Conservation (phyloP, 257 asterid species). For the Capsicum rhomboideum region DNA sequence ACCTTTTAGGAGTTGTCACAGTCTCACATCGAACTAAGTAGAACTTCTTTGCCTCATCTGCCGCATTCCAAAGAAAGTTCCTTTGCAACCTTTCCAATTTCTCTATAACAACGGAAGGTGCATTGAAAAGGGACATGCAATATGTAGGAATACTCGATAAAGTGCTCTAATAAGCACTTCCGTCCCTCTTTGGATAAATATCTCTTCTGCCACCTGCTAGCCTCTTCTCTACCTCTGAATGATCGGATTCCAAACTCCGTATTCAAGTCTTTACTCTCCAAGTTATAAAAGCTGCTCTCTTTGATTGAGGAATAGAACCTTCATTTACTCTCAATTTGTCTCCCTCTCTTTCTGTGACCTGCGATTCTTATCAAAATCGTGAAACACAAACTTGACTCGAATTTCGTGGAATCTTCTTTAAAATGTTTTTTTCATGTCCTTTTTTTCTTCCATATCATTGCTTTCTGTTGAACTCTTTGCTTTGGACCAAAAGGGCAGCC, state of each 20-base stretch:
- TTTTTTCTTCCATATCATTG: neutral
- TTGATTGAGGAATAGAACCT: neutral
- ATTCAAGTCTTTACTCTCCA: neutral
- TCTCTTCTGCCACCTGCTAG: neutral
- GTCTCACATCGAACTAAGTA: neutral
- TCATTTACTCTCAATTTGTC: neutral
- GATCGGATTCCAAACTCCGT: neutral
- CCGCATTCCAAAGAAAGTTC: neutral
- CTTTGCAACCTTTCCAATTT: neutral
- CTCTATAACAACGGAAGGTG: neutral
- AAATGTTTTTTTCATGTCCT: neutral
- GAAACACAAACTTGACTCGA: neutral
- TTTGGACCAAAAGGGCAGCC: too few relatives aligned
- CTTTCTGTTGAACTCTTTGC: neutral
- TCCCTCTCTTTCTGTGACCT: neutral
- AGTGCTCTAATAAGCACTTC: neutral
- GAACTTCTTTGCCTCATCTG: neutral
- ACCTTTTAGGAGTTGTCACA: neutral
- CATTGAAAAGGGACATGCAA: neutral
- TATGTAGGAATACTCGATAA: neutral
- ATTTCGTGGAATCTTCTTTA: neutral
- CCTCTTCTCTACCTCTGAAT: neutral
- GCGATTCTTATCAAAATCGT: neutral
- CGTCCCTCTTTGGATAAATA: neutral
- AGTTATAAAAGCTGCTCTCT: neutral